Evolutionary conservation across 2,329 filamentous ascomycete genomes (phyloP), one percentile per base, ranked within the genome.

Genomic region (Apiospora sp.): DNA sequence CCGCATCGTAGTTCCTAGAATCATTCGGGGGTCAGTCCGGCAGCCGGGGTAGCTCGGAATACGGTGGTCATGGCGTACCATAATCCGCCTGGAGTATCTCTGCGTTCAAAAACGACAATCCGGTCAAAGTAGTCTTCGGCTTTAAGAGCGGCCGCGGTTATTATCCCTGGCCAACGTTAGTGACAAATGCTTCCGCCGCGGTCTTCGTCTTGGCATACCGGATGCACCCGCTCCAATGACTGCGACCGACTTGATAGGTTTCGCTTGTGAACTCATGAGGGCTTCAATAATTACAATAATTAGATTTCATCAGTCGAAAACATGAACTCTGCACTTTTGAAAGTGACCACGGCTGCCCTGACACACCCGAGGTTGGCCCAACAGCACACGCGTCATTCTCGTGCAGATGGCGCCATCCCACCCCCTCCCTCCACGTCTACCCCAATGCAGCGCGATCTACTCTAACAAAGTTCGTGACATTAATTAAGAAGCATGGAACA

Each of bases 1-100:
- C 82, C 0, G 83, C 75, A 74, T 90, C 87, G 72, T 87, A 87
- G 70, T 89, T 88, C 87, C 87, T 89, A 14, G 1, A 14, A 10
- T 10, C 37, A 67, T 1, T 0, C 2, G 27, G 75, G 16, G 72
- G 44, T 61, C 7, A 61, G 27, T n/a, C 14, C 7, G 16, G 24
- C 3, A 16, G 7, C 19, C 19, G 19, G 19, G 41, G 0, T 12
- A 27, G 14, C 41, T n/a, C 44, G 30, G 71, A 22, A 71, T 68
- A 37, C 3, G 8, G 6, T 51, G 41, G 19, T 12, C 30, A 12
- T 58, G 72, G 69, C 16, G 6, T 74, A 86, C 85, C 85, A 87
- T 76, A 84, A 86, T 22, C 86, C 86, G 0, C 85, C 86, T 0
- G 86, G 75, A 0, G 81, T 80, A 68, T 84, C 84, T 22, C 85